phyloP scores from a whole-genome alignment of 1,284 basidiomycete genomes.

The Gymnopus androsaceus region DNA sequence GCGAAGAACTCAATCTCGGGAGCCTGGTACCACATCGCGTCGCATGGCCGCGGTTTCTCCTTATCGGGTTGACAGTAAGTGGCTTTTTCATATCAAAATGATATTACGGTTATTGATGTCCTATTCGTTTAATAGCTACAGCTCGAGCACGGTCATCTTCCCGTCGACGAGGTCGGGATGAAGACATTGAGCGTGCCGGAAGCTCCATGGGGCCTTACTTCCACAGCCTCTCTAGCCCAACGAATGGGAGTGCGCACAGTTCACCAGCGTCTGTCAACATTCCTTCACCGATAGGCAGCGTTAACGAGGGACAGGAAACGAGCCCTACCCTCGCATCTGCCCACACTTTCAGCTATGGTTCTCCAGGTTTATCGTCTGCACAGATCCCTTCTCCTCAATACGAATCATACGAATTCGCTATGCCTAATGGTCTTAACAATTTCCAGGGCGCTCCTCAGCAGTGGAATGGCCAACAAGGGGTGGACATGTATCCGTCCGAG shows the following conservation, averaged over 20 bases:
- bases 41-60: constrained; percentile 62
- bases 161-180: constrained; percentile 69
- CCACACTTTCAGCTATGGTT: constrained; percentile 40
- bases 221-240: constrained; percentile 55
- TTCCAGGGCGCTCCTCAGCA: constrained; percentile 30
- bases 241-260: constrained; percentile 60
- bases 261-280: constrained; percentile 72
- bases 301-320: constrained; percentile 43
- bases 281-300: constrained; percentile 64
- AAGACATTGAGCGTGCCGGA: constrained; percentile 49
- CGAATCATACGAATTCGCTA: constrained; percentile 53
- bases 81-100: constrained; percentile 11
- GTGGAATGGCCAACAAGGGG: constrained; percentile 43
- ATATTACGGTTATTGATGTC: constrained; percentile 20
- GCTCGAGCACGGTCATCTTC: constrained; percentile 74
- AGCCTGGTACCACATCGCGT: constrained; percentile 55
- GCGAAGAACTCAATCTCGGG: constrained; percentile 58
- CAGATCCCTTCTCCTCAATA: constrained; percentile 50
- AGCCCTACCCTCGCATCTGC: constrained; percentile 43
- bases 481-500: constrained; percentile 21
- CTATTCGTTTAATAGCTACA: constrained; percentile 39
- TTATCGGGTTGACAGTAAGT: constrained; percentile 71
- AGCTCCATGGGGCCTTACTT: constrained; percentile 39
- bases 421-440: constrained; percentile 40
- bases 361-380: constrained; percentile 48